These are phyloP conservation scores for Artemisia annua DNA, from an alignment of 129 eudicot species.

Conservation along the genomic window DNA sequence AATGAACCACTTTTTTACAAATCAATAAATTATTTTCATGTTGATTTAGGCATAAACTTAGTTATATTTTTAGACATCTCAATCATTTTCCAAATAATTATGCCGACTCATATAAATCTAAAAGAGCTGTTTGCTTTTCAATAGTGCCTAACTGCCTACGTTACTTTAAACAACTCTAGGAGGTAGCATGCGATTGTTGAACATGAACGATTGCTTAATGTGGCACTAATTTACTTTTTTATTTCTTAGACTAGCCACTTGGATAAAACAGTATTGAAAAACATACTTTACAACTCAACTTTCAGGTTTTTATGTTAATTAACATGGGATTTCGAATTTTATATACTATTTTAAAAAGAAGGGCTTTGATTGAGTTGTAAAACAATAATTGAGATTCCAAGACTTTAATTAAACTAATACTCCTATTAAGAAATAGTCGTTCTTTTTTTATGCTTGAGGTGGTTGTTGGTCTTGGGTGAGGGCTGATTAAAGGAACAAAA, in stretches of 20 bases:
- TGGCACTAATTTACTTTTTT: not conserved
- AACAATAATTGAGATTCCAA: slow-evolving; percentile 25
- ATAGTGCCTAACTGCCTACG: not conserved
- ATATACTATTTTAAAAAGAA: slow-evolving; percentile 6
- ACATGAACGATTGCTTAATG: slow-evolving; percentile 8
- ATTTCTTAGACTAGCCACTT: slow-evolving; percentile 3
- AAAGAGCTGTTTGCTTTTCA: not conserved
- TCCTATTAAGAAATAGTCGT: no score
- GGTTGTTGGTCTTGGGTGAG: no score
- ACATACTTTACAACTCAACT: slow-evolving; percentile 22
- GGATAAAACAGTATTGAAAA: slow-evolving; percentile 17
- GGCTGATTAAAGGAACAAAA: no score
- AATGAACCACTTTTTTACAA: no score
- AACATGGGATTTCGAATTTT: slow-evolving; percentile 5
- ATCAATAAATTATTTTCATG: no score
- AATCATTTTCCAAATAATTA: no score
- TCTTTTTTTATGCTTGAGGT: no score
- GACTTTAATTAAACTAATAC: slow-evolving; percentile 12
- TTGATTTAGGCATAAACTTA: no score
- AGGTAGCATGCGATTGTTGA: not conserved
- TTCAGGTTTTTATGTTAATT: slow-evolving; percentile 4
- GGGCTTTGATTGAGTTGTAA: slow-evolving; percentile 21
- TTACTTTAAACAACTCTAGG: not conserved
- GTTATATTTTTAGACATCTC: no score
- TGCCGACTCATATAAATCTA: no score